Percentiles rank a stretch among this genome's conserved stretches.
Evolutionary conservation across 1,139 yeast genomes (phyloP).

Genomic region (Debaryomyces fabryi): DNA sequence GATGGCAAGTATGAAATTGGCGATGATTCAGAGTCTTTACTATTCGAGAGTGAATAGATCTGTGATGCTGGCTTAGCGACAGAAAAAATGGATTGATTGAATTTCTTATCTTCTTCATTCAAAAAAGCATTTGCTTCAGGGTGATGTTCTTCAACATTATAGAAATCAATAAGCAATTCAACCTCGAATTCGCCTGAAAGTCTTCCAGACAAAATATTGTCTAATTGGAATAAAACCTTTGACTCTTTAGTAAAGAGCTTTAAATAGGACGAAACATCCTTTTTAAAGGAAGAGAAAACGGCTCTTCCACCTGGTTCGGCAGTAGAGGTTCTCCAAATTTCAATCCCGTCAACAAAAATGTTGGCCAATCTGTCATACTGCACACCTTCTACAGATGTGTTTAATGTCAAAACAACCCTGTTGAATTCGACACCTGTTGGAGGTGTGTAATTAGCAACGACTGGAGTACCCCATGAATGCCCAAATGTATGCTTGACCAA

Average conservation of each 20-base stretch:
- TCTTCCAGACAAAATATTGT: constrained; percentile 59
- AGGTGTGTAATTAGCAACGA: constrained; percentile 26
- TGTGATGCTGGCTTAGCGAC: constrained; percentile 33
- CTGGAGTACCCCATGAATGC: constrained; percentile 41
- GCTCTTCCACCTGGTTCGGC: constrained; percentile 67
- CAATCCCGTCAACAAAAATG: constrained; percentile 63
- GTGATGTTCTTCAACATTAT: constrained; percentile 21
- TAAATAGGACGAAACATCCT: constrained; percentile 66
- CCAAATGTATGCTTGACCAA: constrained; percentile 41
- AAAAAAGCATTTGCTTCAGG: constrained; percentile 1
- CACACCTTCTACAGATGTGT: constrained; percentile 62
- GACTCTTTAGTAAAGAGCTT: constrained; percentile 49
- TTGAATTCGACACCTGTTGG: constrained; percentile 48
- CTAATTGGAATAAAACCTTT: constrained; percentile 56
- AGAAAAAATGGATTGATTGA: constrained; percentile 21
- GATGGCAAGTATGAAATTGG: constrained; percentile 50
- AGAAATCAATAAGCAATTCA: constrained; percentile 55
- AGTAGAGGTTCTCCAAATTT: constrained; percentile 85
- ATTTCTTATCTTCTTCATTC: neutral
- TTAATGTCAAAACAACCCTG: constrained; percentile 60
- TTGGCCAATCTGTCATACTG: constrained; percentile 82
- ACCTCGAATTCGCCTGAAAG: constrained; percentile 66
- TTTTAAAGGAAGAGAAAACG: constrained; percentile 51
- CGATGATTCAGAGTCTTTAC: constrained; percentile 27
- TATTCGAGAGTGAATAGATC: constrained; percentile 33